Evolutionary conservation across 768 basidiomycete species (phyloP), one percentile per base, ranked within the genome.

Genomic region (Sistotremastrum niveocremeum): DNA sequence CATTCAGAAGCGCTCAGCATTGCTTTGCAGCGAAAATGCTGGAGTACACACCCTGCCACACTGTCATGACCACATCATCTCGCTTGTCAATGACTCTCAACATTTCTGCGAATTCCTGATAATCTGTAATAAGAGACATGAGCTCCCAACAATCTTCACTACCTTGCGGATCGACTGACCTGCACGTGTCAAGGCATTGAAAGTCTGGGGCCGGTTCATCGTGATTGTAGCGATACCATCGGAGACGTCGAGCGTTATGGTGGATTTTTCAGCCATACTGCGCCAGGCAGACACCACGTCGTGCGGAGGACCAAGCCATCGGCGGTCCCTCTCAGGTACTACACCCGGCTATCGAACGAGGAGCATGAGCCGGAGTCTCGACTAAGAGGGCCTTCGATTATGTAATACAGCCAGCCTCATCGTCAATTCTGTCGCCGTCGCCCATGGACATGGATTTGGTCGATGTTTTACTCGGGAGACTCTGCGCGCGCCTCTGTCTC

Each of bases 141-240:
- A 28, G 9, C n/a, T 32, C 29, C 45, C 11, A 6, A 20, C 20
- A 20, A 20, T 20, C 20, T 20, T 38, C 41, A 49, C 12, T 39
- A n/a, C 9, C 37, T 28, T 44, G 12, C 20, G 31, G 39, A 35
- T 11, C 39, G 28, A 46, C 60, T 41, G 41, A 67, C 71, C 81
- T 65, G 69, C 68, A 7, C 60, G 45, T 3, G 72, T 77, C 39
- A 84, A 60, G 0, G 81, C 76, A 52, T 84, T 84, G 40, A 81
- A 59, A 4, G 68, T 65, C 46, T 63, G 62, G 3, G 81, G 80
- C 9, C 76, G 69, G 46, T 79, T 75, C 41, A 84, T 62, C 3
- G 79, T 79, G 46, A 84, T 77, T 1, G 79, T 81, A 10, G 81
- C 81, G 50, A 84, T 80, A 31, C 71, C 67, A 44, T 72, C 65